Evolutionary conservation across 2,329 filamentous ascomycete species (phyloP).

Genomic region (Fusarium sp.): DNA sequence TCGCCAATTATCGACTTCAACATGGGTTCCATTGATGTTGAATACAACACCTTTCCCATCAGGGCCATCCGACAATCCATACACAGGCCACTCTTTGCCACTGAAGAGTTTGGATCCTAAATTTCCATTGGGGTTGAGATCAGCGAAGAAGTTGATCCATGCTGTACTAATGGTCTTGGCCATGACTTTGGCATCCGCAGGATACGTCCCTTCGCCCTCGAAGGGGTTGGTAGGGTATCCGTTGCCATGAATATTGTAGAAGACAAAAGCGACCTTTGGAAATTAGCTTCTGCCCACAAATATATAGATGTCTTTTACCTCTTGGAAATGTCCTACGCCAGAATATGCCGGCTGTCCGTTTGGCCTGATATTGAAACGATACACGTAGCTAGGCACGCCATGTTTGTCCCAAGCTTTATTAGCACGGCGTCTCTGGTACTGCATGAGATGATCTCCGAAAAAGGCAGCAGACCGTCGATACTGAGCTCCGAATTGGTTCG

Average conservation of each 20-base stretch:
- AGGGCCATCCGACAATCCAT: constrained; percentile 29
- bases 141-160: constrained; percentile 52
- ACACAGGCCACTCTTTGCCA: constrained; percentile 48
- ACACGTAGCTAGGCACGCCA: constrained; percentile 49
- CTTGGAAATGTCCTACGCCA: constrained; percentile 57
- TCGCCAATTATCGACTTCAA: constrained; percentile 52
- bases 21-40: constrained; percentile 37
- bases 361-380: constrained; percentile 53
- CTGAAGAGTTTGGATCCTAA: constrained; percentile 5
- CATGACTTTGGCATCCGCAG: constrained; percentile 44
- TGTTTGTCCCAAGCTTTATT: constrained; percentile 49
- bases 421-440: constrained; percentile 48
- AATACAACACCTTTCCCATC: constrained; percentile 50
- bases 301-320: constrained; percentile 18
- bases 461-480: constrained; percentile 50
- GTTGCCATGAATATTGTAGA: constrained; percentile 53
- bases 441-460: constrained; percentile 49
- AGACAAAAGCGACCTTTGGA: constrained; percentile 57
- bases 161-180: constrained; percentile 49
- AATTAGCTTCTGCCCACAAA: neutral
- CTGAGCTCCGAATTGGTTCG: constrained; percentile 47
- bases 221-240: constrained; percentile 53
- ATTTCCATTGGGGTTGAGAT: constrained; percentile 48
- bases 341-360: constrained; percentile 41
- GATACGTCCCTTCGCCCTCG: constrained; percentile 48